Percentiles rank a stretch among this genome's conserved stretches.
Conservation (phyloP, 768 basidiomycete species). For the Lactifluus volemus region DNA sequence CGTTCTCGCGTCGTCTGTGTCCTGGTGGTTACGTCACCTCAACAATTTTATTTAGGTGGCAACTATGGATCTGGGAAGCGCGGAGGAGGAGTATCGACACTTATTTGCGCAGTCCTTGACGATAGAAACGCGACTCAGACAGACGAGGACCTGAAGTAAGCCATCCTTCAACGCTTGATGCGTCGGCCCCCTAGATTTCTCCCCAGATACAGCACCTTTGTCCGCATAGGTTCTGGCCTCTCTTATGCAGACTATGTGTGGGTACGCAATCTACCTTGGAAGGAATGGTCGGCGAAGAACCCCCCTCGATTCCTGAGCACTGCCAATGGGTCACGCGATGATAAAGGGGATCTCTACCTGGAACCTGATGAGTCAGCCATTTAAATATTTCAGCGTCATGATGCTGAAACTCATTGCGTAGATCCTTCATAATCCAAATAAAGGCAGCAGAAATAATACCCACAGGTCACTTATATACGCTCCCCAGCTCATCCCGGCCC, state of each 20-base stretch:
- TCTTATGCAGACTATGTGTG: slow-evolving; percentile 80
- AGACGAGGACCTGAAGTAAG: slow-evolving; percentile 58
- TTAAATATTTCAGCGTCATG: background rate
- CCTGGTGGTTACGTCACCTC: background rate
- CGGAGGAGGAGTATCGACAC: slow-evolving; percentile 80
- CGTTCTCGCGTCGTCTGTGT: slow-evolving; percentile 22
- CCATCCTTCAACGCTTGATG: background rate
- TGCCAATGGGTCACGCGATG: slow-evolving; percentile 53
- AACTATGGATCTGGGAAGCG: slow-evolving; percentile 85
- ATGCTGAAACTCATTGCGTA: slow-evolving; percentile 26
- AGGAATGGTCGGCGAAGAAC: slow-evolving; percentile 61
- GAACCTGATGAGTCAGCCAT: slow-evolving; percentile 72
- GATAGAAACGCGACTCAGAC: slow-evolving; percentile 49
- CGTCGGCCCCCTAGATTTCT: background rate
- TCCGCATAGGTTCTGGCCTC: slow-evolving; percentile 85
- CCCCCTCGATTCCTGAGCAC: slow-evolving; percentile 65
- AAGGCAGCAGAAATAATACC: slow-evolving; percentile 88
- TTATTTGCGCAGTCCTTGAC: slow-evolving; percentile 85
- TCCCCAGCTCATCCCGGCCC: background rate
- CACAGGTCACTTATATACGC: slow-evolving; percentile 40
- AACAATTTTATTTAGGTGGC: slow-evolving; percentile 43
- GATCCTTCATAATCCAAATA: slow-evolving; percentile 88
- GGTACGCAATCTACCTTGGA: slow-evolving; percentile 80
- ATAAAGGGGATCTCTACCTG: slow-evolving; percentile 87
- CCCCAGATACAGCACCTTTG: slow-evolving; percentile 74